A percentile compares a stretch with the other conserved stretches of the same genome.
These are phyloP conservation scores for Pseudogymnoascus sp. DNA, from an alignment of 2,329 filamentous ascomycete species.

Conservation along the genomic window DNA sequence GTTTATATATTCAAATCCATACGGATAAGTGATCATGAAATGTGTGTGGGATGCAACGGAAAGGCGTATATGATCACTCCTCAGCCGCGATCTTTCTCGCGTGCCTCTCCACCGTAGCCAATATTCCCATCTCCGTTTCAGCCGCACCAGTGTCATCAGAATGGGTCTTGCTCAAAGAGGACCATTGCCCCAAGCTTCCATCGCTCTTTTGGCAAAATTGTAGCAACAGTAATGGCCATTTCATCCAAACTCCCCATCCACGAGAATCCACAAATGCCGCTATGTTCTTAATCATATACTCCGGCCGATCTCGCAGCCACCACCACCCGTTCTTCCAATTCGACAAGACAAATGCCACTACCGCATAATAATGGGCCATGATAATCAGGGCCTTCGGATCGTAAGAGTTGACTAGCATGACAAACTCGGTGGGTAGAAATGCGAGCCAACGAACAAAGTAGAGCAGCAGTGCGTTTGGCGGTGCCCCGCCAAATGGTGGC, in stretches of 20 bases:
- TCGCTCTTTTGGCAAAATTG: not conserved
- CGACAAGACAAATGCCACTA: slow-evolving; percentile 15
- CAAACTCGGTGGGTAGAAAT: slow-evolving; percentile 17
- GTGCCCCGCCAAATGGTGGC: not conserved
- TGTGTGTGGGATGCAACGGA: not conserved
- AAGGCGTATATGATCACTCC: not conserved
- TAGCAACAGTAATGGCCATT: slow-evolving; percentile 16
- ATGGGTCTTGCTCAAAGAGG: not conserved
- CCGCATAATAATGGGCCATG: slow-evolving; percentile 21
- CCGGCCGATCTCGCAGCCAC: slow-evolving; percentile 22
- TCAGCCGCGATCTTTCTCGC: not conserved
- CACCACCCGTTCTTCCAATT: slow-evolving; percentile 18
- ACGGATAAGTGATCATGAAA: not conserved
- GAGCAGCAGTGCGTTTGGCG: slow-evolving; percentile 17
- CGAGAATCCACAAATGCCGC: slow-evolving; percentile 4
- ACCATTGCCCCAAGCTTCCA: not conserved
- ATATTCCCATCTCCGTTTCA: slow-evolving; percentile 1
- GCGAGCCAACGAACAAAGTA: slow-evolving; percentile 21
- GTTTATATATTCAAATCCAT: not conserved
- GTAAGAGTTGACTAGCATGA: slow-evolving; percentile 16
- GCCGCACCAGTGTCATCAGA: not conserved
- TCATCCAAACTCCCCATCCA: slow-evolving; percentile 18
- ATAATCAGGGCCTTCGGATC: slow-evolving; percentile 20
- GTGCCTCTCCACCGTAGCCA: not conserved
- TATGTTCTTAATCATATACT: slow-evolving; percentile 21